Evolutionary conservation across 2,329 filamentous ascomycete genomes (phyloP), one percentile per base, ranked within the genome.

Genomic region (Trichophyton equinum): DNA sequence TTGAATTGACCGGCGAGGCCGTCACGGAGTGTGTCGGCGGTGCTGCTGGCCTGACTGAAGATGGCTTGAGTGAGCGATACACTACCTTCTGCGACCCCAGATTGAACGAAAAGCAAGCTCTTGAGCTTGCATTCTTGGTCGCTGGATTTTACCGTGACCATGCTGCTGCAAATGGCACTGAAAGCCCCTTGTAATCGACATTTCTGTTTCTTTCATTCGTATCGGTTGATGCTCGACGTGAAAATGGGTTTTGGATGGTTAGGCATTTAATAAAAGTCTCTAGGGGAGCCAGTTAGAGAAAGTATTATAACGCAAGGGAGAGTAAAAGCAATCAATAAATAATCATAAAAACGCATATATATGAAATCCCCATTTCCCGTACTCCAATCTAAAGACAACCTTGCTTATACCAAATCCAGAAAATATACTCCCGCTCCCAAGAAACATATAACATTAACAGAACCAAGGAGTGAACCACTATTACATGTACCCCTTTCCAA

Each of bases 21-120:
- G 94, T 99, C 8, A 99, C 94, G 0, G 94, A 99, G 77, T 99
- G 94, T 69, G 83, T 95, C 0, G 91, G 94, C 61, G 94, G 94
- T 20, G 92, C 89, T 64, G 89, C 90, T 70, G 89, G 87, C 0
- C 77, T 97, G 62, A 88, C 83, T 40, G 94, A 97, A 73, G 88
- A 94, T 64, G 92, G 96, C 70, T 73, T 99, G 68, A 87, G 87
- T 1, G 82, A 90, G 65, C 91, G 96, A 69, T 99, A 99, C 75
- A 95, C 91, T 4, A 95, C 88, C 42, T 97, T 92, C 78, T 99
- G 94, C 73, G 94, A 99, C 73, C 94, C 94, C 4, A 78, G 94
- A 25, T 77, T 99, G 66, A 99, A 99, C 71, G 94, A 97, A 81
- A 96, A 97, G 77, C 94, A 99, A 78, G 91, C 94, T 0, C 80